Evolutionary conservation across 1,284 basidiomycete genomes (phyloP).

Genomic region (Grifola frondosa): DNA sequence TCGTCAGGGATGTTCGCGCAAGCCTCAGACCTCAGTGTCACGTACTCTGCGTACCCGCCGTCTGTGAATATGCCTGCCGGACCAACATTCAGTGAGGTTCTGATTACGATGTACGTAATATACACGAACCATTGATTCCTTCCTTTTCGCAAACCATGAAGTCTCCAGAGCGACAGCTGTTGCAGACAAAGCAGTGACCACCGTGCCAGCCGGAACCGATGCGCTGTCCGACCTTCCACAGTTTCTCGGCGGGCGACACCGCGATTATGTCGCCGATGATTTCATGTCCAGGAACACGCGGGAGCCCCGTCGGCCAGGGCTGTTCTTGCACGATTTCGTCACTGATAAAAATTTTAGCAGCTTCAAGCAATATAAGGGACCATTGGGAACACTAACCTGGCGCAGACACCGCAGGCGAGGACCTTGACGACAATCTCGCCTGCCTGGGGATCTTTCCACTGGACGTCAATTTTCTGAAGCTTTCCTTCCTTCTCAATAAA

Average conservation of each 20-base stretch:
- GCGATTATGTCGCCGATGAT: conserved; percentile 28
- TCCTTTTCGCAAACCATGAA: conserved; percentile 22
- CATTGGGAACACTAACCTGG: conserved; percentile 16
- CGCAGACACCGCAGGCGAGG: conserved; percentile 29
- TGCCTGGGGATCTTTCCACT: conserved; percentile 24
- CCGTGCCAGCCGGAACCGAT: conserved; percentile 31
- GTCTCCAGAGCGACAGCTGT: conserved; percentile 21
- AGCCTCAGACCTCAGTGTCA: conserved; percentile 24
- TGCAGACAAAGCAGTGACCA: conserved; percentile 25
- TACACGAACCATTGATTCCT: conserved; percentile 32
- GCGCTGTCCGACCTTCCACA: conserved; percentile 27
- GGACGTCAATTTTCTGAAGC: conserved; percentile 20
- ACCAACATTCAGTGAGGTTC: conserved; percentile 4
- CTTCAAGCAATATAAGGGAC: not conserved
- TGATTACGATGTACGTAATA: conserved; percentile 23
- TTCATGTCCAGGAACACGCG: conserved; percentile 29
- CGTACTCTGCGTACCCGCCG: conserved; percentile 24
- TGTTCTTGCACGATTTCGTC: conserved; percentile 22
- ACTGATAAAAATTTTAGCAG: conserved; percentile 7
- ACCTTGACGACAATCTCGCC: conserved; percentile 30
- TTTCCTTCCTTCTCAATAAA: conserved; percentile 23
- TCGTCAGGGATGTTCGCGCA: conserved; percentile 76
- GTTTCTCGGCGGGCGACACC: conserved; percentile 13
- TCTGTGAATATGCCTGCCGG: conserved; percentile 12
- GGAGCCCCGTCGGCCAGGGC: conserved; percentile 16